Conservation (phyloP, 768 basidiomycete genomes). For the Phlebiopsis gigantea region DNA sequence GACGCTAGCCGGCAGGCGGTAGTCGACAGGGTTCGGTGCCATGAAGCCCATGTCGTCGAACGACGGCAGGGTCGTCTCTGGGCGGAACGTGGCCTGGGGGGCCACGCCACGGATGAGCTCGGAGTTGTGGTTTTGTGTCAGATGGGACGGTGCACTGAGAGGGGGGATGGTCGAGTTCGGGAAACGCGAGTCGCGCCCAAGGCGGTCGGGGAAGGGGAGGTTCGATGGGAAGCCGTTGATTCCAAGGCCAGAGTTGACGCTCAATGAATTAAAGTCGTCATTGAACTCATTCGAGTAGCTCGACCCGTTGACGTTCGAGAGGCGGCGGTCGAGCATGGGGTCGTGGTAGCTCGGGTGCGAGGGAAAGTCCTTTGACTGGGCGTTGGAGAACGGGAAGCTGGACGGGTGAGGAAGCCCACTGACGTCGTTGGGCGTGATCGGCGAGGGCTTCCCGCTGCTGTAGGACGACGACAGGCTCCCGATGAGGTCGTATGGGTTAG, state of each 20-base stretch:
- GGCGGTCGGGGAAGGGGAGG: constrained; percentile 50
- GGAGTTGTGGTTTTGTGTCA: constrained; percentile 40
- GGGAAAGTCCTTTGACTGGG: constrained; percentile 49
- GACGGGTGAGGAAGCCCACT: constrained; percentile 50
- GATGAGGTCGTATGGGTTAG: constrained; percentile 62
- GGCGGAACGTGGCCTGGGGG: constrained; percentile 66
- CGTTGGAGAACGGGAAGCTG: constrained; percentile 38
- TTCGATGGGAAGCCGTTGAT: constrained; percentile 39
- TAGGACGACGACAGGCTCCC: constrained; percentile 58
- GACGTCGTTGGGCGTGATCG: constrained; percentile 66
- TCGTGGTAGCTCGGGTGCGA: constrained; percentile 50
- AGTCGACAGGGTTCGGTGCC: constrained; percentile 46
- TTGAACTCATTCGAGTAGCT: constrained; percentile 52
- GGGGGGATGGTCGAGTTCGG: constrained; percentile 51
- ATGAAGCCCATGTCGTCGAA: constrained; percentile 59
- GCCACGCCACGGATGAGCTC: constrained; percentile 65
- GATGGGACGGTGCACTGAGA: constrained; percentile 41
- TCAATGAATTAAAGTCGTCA: constrained; percentile 55
- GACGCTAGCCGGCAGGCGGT: constrained; percentile 52
- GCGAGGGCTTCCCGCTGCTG: constrained; percentile 71
- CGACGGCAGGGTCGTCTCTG: constrained; percentile 39
- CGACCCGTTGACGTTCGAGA: constrained; percentile 38
- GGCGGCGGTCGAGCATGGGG: constrained; percentile 52
- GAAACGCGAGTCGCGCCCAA: constrained; percentile 23
- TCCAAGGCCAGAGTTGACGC: constrained; percentile 40